Evolutionary conservation across 768 basidiomycete genomes (phyloP), one percentile per base, ranked within the genome.

Genomic region (Brasilioporus rufonigricans): DNA sequence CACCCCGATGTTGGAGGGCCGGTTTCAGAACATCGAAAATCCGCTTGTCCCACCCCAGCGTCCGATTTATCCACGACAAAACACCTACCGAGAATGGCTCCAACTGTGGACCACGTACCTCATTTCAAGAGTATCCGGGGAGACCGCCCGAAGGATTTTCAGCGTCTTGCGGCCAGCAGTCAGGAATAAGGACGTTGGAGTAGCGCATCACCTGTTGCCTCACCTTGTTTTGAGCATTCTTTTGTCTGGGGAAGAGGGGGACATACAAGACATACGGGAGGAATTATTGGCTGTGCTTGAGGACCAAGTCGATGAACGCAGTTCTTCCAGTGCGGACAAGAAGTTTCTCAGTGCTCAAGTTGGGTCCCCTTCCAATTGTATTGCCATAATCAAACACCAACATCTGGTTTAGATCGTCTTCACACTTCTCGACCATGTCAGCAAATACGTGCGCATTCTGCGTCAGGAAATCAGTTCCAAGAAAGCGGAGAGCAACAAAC

Each of bases 41-140:
- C 63, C 69, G 2, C 64, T 71, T 2, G 74, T 73, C 12, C 61
- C 74, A 3, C 67, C 76, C 19, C 70, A 76, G 47, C 82, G 86
- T 59, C 95, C 96, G 3, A 85, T 98, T 52, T 99, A 98, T 71
- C 79, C 82, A 1, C 72, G 73, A 5, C 80, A 85, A 53, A 64
- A 55, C n/a, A 96, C 93, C 0, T 99, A 98, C 71, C 85, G 95
- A 39, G 95, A 98, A 70, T 99, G 97, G 97, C 81, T 98, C 32
- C 93, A 96, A 60, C 67, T 81, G 0, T 98, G 95, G 93, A 86
- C 93, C 2, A 76, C 80, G 11, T 80, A 92, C 68, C 80, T 99
- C 33, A 90, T 98, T 51, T 77, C 80, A 12, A 80, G 76, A 52
- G 84, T 81, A 8, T 78, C 83, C 2, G 83, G 84, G 19, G 58